A percentile compares a stretch with the other conserved stretches of the same genome.
phyloP scores from a whole-genome alignment of 2,329 filamentous ascomycete genomes.

The Chrysosphaeria jannelii region DNA sequence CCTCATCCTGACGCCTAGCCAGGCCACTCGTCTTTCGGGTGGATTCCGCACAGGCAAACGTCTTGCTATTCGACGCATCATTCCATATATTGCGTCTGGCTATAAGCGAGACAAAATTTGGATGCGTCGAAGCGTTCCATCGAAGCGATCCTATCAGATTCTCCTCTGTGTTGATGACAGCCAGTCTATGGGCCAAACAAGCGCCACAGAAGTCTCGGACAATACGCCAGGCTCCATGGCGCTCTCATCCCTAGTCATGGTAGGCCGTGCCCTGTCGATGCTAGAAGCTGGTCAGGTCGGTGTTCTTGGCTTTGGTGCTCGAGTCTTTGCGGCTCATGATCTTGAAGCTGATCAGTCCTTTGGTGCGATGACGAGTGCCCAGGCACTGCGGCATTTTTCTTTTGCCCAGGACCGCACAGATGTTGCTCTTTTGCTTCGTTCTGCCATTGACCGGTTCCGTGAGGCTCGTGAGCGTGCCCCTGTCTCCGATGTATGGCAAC shows the following conservation, averaged over 20 bases:
- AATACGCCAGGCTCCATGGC: conserved; percentile 42
- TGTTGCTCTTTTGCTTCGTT: conserved; percentile 44
- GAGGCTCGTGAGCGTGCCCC: conserved; percentile 26
- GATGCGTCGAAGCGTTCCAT: conserved; percentile 81
- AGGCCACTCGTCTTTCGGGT: conserved; percentile 84
- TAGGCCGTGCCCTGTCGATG: conserved; percentile 65
- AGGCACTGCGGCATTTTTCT: conserved; percentile 55
- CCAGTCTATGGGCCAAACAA: conserved; percentile 56
- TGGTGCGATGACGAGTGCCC: conserved; percentile 33
- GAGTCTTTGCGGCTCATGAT: conserved; percentile 59
- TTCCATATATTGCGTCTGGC: conserved; percentile 90
- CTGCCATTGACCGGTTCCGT: conserved; percentile 56
- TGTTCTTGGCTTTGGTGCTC: conserved; percentile 64
- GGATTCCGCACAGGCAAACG: conserved; percentile 94
- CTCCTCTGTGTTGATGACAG: conserved; percentile 92
- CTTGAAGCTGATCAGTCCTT: conserved; percentile 52
- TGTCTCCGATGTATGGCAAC: conserved; percentile 59
- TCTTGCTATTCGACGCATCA: conserved; percentile 97
- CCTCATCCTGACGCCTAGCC: conserved; percentile 77
- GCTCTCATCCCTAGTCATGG: conserved; percentile 79
- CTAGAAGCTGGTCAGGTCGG: conserved; percentile 86
- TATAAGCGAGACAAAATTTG: conserved; percentile 99
- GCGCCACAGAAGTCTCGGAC: conserved; percentile 4
- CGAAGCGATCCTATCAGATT: conserved; percentile 87
- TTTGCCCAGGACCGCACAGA: conserved; percentile 73